Evolutionary conservation across 2,329 filamentous ascomycete species (phyloP), one percentile per base, ranked within the genome.

Genomic region (Ramichloridium luteum): DNA sequence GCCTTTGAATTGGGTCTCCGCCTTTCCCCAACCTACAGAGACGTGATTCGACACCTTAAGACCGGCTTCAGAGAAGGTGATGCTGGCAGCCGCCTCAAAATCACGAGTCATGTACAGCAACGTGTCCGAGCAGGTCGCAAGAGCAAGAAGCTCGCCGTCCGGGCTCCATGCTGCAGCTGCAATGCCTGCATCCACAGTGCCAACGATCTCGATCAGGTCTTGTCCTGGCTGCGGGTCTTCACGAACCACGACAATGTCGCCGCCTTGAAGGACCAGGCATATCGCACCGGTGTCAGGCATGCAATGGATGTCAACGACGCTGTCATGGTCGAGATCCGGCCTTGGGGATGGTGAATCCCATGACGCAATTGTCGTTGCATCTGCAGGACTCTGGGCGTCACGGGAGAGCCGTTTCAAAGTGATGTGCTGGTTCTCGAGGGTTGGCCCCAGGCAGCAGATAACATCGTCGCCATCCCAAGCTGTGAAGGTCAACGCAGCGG

Each of bases 1-100:
- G 5, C 90, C 90, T 51, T 94, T 82, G 56, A 98, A 98, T 55
- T 98, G 90, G 0, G 90, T 98, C 59, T 98, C 90, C 53, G 81
- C 84, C 64, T 96, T 96, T 37, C 90, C 90, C 90, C 90, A 98
- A 30, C 90, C 90, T 13, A 98, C 88, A 13, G 85, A 92, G 18
- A 55, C 35, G 94, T 90, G 62, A 94, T 86, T 55, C 79, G 90
- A 15, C 80, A 96, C n/a, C 75, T 73, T 46, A 80, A 80, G 41
- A 93, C 70, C 57, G 93, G 88, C 27, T 13, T 86, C 82, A 0
- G 71, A 73, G 55, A 96, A 74, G 18, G 67, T 62, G 31, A 81
- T 68, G 56, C 86, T 80, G 18, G 80, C 73, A 25, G 93, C 74
- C 35, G 77, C 78, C 46, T 96, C 88, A 44, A 96, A 93, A 15